Evolutionary conservation across 2,329 filamentous ascomycete genomes (phyloP), one percentile per base, ranked within the genome.

Genomic region (Nannizziopsis arthrosporioides): DNA sequence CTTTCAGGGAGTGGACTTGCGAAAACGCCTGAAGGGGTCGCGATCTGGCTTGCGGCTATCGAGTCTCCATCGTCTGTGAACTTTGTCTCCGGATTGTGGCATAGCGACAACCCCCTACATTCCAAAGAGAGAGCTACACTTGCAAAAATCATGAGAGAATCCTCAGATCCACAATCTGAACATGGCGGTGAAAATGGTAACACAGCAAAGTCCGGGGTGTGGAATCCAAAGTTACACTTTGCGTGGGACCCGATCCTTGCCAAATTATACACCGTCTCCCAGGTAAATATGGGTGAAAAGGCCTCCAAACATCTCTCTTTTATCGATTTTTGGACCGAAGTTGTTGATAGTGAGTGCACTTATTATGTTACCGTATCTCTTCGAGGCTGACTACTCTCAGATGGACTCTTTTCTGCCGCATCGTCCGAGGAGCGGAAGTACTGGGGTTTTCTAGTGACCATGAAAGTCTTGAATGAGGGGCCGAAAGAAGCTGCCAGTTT

Each of bases 381-480:
- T 7, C 7, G 7, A 27, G 22, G 56, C 35, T 42, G 38, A 62
- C 35, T 35, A 30, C 47, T 2, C 40, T 0, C 53, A 90, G 85
- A 90, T 61, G 83, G 84, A 7, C 74, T 95, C 2, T 95, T 96
- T 62, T 82, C 85, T 5, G 78, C 82, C 49, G 80, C 77, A 9
- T 83, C 89, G 6, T 93, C 88, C 1, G 81, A 89, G 38, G 86
- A 89, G 56, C 84, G 93, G 48, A 96, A 95, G 65, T 87, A 86
- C 59, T 88, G 87, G 65, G 92, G 92, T 0, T 90, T 96, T 66
- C 80, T 89, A 58, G 76, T 96, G 2, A 86, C 95, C 59, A 80
- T 83, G 57, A 85, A 83, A 59, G 78, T 88, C 56, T 68, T 95
- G 3, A 69, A 72, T 30, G 71, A 68, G 34, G 68, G 69, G 58